Percentiles rank a stretch among this genome's conserved stretches.
Evolutionary conservation across 108 stramenopile genomes (phyloP).

Genomic region (Stephanodiscus minutulus): DNA sequence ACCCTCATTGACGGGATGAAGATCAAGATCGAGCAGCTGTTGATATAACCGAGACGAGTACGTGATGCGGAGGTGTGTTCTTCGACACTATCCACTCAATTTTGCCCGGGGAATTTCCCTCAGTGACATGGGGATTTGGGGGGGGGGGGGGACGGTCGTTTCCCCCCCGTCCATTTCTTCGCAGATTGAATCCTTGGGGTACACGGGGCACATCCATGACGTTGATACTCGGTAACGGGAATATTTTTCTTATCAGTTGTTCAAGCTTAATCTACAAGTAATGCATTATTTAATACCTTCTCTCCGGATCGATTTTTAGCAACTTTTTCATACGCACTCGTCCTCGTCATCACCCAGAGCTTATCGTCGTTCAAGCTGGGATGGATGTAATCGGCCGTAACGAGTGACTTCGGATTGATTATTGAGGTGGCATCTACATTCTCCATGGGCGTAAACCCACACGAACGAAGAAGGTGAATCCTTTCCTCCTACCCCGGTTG

Average conservation of each 20-base stretch:
- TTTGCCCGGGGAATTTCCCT: neutral
- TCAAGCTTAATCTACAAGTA: slow-evolving; percentile 4
- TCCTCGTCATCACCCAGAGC: neutral
- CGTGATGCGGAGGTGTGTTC: slow-evolving; percentile 38
- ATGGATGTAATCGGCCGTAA: too few species aligned
- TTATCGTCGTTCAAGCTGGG: too few species aligned
- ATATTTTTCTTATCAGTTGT: neutral
- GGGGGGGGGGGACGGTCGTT: neutral
- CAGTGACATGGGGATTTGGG: too few species aligned
- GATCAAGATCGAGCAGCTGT: slow-evolving; percentile 98
- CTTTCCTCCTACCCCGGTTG: too few species aligned
- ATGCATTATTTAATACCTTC: slow-evolving; percentile 3
- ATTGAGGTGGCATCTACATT: neutral
- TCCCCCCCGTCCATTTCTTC: too few species aligned
- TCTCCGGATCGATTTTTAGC: neutral
- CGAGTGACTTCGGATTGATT: neutral
- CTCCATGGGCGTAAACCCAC: neutral
- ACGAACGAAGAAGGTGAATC: neutral
- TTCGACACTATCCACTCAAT: neutral
- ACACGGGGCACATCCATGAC: slow-evolving; percentile 34
- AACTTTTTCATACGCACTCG: neutral
- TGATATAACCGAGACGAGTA: slow-evolving; percentile 84
- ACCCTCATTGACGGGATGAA: slow-evolving; percentile 95
- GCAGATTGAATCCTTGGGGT: neutral
- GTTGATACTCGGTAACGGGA: slow-evolving; percentile 43